These are phyloP conservation scores for Tieghemostelium lacteum DNA, from an alignment of 78 protist genomes.

Conservation along the genomic window DNA sequence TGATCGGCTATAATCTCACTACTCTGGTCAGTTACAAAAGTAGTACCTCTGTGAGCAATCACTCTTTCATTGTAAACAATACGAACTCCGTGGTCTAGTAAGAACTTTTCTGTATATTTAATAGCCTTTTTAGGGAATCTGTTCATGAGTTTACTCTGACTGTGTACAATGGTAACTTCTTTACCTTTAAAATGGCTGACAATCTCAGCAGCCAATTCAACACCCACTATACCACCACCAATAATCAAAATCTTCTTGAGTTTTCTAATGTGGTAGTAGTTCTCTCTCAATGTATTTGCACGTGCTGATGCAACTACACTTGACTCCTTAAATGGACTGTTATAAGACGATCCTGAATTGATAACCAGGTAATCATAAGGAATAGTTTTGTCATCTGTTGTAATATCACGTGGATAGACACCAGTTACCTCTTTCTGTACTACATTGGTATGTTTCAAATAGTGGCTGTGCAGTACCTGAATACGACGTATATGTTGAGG, in stretches of 20 bases:
- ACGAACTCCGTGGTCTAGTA: conserved; percentile 44
- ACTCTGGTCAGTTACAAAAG: conserved; percentile 74
- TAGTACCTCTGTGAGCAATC: conserved; percentile 40
- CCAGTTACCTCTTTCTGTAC: conserved; percentile 43
- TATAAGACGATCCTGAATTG: conserved; percentile 69
- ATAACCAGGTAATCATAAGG: conserved; percentile 75
- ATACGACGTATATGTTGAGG: conserved; percentile 55
- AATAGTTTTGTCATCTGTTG: conserved; percentile 29
- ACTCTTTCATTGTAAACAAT: conserved; percentile 68
- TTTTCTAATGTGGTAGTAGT: conserved; percentile 68
- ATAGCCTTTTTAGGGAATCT: conserved; percentile 77
- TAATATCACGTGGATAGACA: conserved; percentile 11
- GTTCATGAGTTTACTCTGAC: conserved; percentile 64
- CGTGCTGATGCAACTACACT: conserved; percentile 71
- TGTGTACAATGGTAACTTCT: conserved; percentile 68
- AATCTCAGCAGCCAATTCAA: conserved; percentile 81
- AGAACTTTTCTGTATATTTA: conserved; percentile 33
- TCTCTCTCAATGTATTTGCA: conserved; percentile 73
- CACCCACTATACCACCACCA: conserved; percentile 87
- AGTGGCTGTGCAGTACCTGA: conserved; percentile 73
- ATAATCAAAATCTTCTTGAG: conserved; percentile 55
- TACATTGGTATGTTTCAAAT: conserved; percentile 58
- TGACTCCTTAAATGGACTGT: conserved; percentile 59
- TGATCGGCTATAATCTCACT: conserved; percentile 72
- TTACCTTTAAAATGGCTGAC: conserved; percentile 71